Evolutionary conservation across 371 early-diverging fungal species (phyloP), one percentile per base, ranked within the genome.

Genomic region (Actinomortierella ambigua): DNA sequence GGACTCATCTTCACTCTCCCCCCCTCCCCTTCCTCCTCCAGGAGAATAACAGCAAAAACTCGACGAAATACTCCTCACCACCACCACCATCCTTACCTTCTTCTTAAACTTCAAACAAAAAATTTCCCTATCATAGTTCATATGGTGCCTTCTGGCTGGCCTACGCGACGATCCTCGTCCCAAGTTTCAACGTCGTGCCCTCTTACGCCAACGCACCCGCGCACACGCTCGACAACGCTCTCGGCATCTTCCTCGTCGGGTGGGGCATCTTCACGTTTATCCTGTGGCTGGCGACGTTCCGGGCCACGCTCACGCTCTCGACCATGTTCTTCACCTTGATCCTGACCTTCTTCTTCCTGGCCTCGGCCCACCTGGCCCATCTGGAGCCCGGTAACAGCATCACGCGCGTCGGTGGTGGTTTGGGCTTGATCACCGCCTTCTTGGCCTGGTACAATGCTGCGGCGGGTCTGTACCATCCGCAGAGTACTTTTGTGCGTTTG

Each of bases 131-230:
- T 17, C 9, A 4, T 26, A 83, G 87, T 5, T 84, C 86, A 18
- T 90, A 85, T 61, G 93, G 90, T 55, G 90, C 87, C 22, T 91
- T 91, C 82, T 93, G 92, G 93, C 68, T 93, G 50, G 79, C 89
- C 14, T 92, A 85, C 59, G 90, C 79, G n/a, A 64, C 73, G 49
- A 85, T 89, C 51, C 75, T 85, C 44, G 78, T 82, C 27, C 89
- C 91, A 29, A 83, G 81, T 15, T 81, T 86, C 42, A 81, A 78
- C 14, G 68, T 87, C 44, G 53, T 66, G 2, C 73, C 61, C 5
- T 78, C 85, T 2, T 86, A 87, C 57, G 53, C 65, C 3, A 59
- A 60, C n/a, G 67, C 66, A 43, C 77, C 68, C 50, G 69, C 53
- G 34, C 57, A 76, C 22, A 71, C 77, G 9, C 63, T 85, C 50